Base-by-base conservation (phyloP, 1,284 basidiomycete species). In the Trichosporon asahii region DNA sequence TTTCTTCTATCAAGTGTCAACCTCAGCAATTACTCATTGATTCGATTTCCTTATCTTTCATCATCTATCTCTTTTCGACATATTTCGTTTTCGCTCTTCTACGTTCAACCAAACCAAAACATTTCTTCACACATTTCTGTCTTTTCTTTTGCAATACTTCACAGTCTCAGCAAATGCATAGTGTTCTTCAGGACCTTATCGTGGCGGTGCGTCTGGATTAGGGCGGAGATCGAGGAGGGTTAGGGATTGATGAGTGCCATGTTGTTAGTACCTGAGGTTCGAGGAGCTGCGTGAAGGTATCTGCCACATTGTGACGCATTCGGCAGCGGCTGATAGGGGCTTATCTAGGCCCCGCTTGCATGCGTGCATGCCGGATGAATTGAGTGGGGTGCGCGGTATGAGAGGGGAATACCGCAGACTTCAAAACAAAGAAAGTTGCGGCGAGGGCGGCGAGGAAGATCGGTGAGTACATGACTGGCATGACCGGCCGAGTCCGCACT, bases 61-160 rank as follows among this genome's bases (percentile, higher is more conserved):
- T 40, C 53, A 5, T 69, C 44, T 64, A 40, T 55, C 29, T 55
- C 29, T 44, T 33, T 21, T 65, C 14, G 40, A 25, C 61, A n/a
- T 31, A 57, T 44, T 72, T 72, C 71, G 71, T 72, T 72, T 72
- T 72, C 71, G 71, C 71, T 72, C 71, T 29, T 70, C 69, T 70
- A 44, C 44, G 57, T 61, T 69, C 66, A 57, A 33, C 29, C 64
- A 61, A 61, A 61, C 29, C 57, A 61, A 61, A 61, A n/a, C 27
- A 31, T 31, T 31, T 67, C 25, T 49, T 69, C 69, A 65, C 40
- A 40, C 27, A 35, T 68, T 64, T 29, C 35, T 65, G 33, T 46
- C n/a, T 14, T n/a, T 65, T 25, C 37, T 29, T 29, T 44, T 44
- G 15, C 25, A 23, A 55, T 44, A 44, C 9, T 55, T 35, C 49